Evolutionary conservation across 768 basidiomycete species (phyloP), one percentile per base, ranked within the genome.

Genomic region (Leccinum disarticulatum): DNA sequence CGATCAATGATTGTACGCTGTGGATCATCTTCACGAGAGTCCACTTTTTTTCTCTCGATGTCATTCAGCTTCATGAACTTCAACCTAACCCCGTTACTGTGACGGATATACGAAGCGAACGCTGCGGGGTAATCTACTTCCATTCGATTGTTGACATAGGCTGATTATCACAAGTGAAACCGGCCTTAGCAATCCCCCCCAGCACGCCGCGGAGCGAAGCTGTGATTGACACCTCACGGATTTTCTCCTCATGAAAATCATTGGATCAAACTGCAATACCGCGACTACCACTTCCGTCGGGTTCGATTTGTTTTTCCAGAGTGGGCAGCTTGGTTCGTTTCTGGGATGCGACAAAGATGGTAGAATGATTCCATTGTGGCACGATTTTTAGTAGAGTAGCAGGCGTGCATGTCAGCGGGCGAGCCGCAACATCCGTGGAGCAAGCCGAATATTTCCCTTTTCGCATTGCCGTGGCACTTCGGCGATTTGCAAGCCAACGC

Each of bases 321-420:
- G 35, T 30, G 27, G 58, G 33, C 35, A 8, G 47, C 49, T 33
- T 6, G 58, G 57, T 60, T 68, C 57, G 53, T 60, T 50, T 59
- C 41, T 28, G 31, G 35, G 47, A 46, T 52, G 58, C 35, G 51
- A 9, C 17, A 30, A 47, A 11, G 9, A 33, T 28, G 17, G 41
- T 35, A 14, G 33, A 35, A 6, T 35, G 13, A 35, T 15, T n/a
- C 35, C 33, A 50, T 31, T 56, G 60, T 36, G 36, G 30, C 46
- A 55, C 30, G 25, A 57, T 41, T 9, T 33, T 17, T 46, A 48
- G 48, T 47, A 4, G 33, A 35, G 13, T 58, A 58, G 53, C 25
- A 58, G 52, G 60, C 58, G 52, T 60, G 6, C 59, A 36, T 30
- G 50, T 65, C 68, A 69, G 57, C 14, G 27, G 9, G 38, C 7